Conservation (phyloP, 75 land plant genomes). For the Isoetes taiwanensis region DNA sequence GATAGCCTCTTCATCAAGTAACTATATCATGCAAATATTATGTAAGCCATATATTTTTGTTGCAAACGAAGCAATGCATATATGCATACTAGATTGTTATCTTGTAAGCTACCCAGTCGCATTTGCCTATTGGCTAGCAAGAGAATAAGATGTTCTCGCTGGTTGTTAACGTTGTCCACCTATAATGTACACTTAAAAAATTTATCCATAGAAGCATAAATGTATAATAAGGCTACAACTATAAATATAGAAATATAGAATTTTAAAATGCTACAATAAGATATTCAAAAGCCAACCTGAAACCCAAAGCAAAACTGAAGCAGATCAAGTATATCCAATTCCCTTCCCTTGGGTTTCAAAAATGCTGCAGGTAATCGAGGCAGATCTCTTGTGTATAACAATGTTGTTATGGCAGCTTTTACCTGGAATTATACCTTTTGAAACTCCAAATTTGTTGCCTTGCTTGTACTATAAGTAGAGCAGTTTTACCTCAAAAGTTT, state of each 20-base stretch:
- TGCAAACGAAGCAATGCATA: too few species aligned
- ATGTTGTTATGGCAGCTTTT: conserved; percentile 21
- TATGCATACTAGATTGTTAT: too few species aligned
- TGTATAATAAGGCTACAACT: too few species aligned
- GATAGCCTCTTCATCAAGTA: neutral
- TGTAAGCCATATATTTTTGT: conserved; percentile 3
- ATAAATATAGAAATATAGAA: too few species aligned
- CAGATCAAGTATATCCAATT: conserved; percentile 34
- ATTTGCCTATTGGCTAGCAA: conserved; percentile 33
- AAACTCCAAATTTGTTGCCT: too few species aligned
- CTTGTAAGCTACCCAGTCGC: conserved; percentile 16
- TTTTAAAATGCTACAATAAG: too few species aligned
- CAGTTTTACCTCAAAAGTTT: too few species aligned
- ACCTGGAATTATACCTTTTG: too few species aligned
- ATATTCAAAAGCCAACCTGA: conserved; percentile 20
- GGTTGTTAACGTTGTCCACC: conserved; percentile 35
- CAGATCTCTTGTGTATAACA: conserved; percentile 10
- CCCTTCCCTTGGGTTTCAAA: conserved; percentile 5
- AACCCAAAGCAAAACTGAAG: conserved; percentile 30
- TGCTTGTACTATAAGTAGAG: too few species aligned
- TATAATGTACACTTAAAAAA: too few species aligned
- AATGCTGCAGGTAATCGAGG: conserved; percentile 12
- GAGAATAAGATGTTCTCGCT: conserved; percentile 36
- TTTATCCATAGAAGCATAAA: too few species aligned
- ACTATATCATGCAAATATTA: neutral